Conservation (phyloP, 2,329 filamentous ascomycete species). For the Trichoderma brevicompactum region DNA sequence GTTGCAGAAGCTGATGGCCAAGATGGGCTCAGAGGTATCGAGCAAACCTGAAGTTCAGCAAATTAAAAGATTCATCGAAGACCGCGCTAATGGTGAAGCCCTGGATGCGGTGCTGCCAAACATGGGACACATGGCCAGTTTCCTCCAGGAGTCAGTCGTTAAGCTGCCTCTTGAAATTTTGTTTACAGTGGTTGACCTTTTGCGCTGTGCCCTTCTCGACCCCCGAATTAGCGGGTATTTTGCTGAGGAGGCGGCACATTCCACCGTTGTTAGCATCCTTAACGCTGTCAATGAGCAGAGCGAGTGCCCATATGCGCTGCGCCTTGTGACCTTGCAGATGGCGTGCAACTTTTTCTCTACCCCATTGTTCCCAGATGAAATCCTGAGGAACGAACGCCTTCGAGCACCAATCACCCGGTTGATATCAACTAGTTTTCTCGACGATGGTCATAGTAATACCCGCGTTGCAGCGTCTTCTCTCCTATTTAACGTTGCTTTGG, state of each 20-base stretch:
- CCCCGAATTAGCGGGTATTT: constrained; percentile 80
- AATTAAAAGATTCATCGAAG: constrained; percentile 73
- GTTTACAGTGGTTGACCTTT: constrained; percentile 84
- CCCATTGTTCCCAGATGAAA: constrained; percentile 68
- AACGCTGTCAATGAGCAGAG: constrained; percentile 60
- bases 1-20: constrained; percentile 77
- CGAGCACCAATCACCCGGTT: constrained; percentile 67
- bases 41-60: constrained; percentile 63
- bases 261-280: constrained; percentile 66
- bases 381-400: constrained; percentile 58
- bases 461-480: constrained; percentile 82
- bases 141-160: constrained; percentile 60
- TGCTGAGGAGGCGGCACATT: constrained; percentile 71
- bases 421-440: constrained; percentile 77
- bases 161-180: constrained; percentile 66
- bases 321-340: constrained; percentile 81
- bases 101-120: constrained; percentile 73
- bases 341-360: constrained; percentile 84
- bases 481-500: constrained; percentile 77
- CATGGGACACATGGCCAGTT: constrained; percentile 65
- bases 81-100: constrained; percentile 59
- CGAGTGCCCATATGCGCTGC: constrained; percentile 76
- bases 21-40: constrained; percentile 67
- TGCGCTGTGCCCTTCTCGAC: constrained; percentile 78
- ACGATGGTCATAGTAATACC: constrained; percentile 72